Evolutionary conservation across 805 yeast genomes (phyloP), one percentile per base, ranked within the genome.

Genomic region (Yarrowia sp.): DNA sequence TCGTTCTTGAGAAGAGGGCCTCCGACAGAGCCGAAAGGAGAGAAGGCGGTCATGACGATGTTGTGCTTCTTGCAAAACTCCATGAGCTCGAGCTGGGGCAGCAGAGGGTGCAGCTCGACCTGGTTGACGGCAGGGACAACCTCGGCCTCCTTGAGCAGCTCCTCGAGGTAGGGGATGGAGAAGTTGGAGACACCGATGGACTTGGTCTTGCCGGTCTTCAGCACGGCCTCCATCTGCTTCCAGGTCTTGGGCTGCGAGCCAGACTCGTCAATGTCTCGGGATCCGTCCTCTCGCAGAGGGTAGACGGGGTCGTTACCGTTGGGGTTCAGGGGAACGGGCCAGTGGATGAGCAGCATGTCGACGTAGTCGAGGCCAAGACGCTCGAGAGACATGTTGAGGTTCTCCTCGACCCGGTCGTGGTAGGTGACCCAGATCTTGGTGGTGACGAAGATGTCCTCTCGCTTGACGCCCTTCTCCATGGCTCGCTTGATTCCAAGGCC

Each of bases 141-240:
- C 36, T 74, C 80, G 60, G 80, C 81, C 41, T 74, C 76, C 42
- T 62, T 64, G 58, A 87, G 76, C 63, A 88, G 74, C 55, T 73
- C 78, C 63, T 80, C 74, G 65, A 86, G 70, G 66, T 82, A 80
- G 61, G 76, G 78, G 19, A 80, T 73, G 16, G 88, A 80, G 71
- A 85, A 83, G 75, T 89, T 89, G 35, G 92, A 86, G 41, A 89
- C 87, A 66, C 96, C 96, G 71, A 89, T 81, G 24, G 91, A 82
- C 67, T 78, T 82, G 25, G 82, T 78, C 70, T 82, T 67, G 8
- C 65, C 65, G 6, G 56, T 60, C 27, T 74, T 74, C 53, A 82
- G 77, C 51, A 87, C 74, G 66, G 81, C 75, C 74, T 88, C 90
- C 82, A 89, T 73, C 33, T 73, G 74, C 67, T 80, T 83, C 84